These are phyloP conservation scores for Penicillium digitatum DNA, from an alignment of 2,329 filamentous ascomycete genomes.

Conservation along the genomic window DNA sequence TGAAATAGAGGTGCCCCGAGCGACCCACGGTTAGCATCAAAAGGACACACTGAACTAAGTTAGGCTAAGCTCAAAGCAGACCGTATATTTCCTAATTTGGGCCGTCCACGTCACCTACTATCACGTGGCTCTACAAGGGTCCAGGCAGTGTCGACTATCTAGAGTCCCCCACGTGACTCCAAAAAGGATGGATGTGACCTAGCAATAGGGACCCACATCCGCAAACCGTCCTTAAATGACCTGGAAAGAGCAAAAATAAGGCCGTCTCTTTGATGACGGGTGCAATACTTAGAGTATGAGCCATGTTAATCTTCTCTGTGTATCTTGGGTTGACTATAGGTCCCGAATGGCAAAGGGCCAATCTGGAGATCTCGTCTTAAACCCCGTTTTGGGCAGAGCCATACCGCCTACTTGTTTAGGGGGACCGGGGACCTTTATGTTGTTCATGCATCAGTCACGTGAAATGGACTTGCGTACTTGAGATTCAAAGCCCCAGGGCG, in stretches of 20 bases:
- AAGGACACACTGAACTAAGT: neutral
- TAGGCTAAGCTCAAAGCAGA: neutral
- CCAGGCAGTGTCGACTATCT: neutral
- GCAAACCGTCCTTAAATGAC: neutral
- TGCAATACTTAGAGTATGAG: neutral
- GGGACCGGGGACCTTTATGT: too few relatives aligned
- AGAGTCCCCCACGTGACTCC: neutral
- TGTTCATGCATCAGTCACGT: neutral
- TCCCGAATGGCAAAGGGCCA: neutral
- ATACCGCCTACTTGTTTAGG: neutral
- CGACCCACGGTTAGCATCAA: constrained; percentile 1
- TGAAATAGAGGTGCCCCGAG: constrained; percentile 2
- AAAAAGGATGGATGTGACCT: too few relatives aligned
- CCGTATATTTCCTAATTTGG: neutral
- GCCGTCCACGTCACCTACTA: neutral
- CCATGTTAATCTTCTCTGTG: neutral
- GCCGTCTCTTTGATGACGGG: neutral
- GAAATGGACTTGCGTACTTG: neutral
- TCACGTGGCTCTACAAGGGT: neutral
- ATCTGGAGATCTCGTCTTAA: neutral
- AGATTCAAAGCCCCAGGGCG: constrained; percentile 10
- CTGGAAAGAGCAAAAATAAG: neutral
- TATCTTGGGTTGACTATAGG: neutral
- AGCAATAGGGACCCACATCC: neutral
- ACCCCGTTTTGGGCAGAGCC: neutral